A percentile compares a stretch with the other conserved stretches of the same genome.
These are phyloP conservation scores for Chrysoporthe puriensis DNA, from an alignment of 2,329 filamentous ascomycete genomes.

Conservation along the genomic window DNA sequence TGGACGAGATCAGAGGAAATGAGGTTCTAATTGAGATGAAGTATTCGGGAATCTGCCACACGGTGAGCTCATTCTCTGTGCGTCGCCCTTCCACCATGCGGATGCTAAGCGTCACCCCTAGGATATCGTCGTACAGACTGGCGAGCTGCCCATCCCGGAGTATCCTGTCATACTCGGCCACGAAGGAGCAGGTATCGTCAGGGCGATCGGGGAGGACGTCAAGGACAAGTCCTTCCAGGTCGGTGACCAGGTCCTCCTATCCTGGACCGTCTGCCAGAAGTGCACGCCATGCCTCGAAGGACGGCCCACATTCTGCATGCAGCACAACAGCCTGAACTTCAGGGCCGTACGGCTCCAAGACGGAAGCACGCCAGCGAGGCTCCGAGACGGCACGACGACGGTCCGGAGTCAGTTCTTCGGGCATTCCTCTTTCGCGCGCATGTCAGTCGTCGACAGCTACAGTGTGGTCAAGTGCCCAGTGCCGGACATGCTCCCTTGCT, in stretches of 20 bases:
- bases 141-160: constrained; percentile 32
- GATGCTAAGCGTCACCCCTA: constrained; percentile 1
- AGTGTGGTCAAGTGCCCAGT: constrained; percentile 34
- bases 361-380: constrained; percentile 26
- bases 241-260: constrained; percentile 42
- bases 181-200: constrained; percentile 37
- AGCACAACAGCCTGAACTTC: constrained; percentile 34
- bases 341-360: constrained; percentile 28
- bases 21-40: constrained; percentile 27
- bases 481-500: constrained; percentile 36
- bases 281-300: constrained; percentile 38
- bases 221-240: constrained; percentile 33
- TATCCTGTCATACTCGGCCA: constrained; percentile 38
- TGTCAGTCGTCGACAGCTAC: constrained; percentile 33
- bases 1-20: constrained; percentile 24
- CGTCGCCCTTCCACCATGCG: no score
- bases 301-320: constrained; percentile 37
- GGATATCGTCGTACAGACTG: constrained; percentile 36
- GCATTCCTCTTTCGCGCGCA: constrained; percentile 36
- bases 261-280: constrained; percentile 38
- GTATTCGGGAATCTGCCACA: constrained; percentile 26
- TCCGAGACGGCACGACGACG: constrained; percentile 23
- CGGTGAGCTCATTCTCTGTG: constrained; percentile 1
- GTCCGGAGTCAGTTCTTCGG: constrained; percentile 40
- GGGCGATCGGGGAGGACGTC: constrained; percentile 35